These are phyloP conservation scores for Pelargonium cotyledonis DNA, from an alignment of 441 rosid genomes.

Conservation along the genomic window DNA sequence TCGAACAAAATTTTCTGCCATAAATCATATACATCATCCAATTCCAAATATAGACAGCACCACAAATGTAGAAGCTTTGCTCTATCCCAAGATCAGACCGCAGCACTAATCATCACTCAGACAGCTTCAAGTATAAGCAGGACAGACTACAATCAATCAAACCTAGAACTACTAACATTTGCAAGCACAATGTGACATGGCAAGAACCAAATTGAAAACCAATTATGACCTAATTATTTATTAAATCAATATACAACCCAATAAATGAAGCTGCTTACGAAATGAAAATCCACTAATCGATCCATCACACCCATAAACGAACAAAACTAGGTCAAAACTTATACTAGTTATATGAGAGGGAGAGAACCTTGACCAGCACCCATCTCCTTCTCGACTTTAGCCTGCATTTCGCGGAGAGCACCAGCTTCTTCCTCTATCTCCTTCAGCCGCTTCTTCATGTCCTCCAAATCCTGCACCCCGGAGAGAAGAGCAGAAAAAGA, in stretches of 20 bases:
- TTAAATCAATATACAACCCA: no score
- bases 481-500: neutral
- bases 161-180: neutral
- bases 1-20: no score
- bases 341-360: no score
- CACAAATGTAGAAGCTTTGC: no score
- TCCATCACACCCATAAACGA: neutral
- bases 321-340: neutral
- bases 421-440: slow-evolving; percentile 77
- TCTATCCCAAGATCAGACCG: no score
- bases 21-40: neutral
- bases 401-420: slow-evolving; percentile 78
- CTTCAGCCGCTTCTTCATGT: slow-evolving; percentile 66
- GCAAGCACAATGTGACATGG: no score
- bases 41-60: no score
- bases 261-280: no score
- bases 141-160: neutral
- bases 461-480: slow-evolving; percentile 51
- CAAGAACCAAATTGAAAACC: neutral
- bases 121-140: neutral
- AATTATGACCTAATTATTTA: neutral
- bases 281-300: no score
- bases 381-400: slow-evolving; percentile 83
- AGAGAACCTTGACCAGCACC: slow-evolving; percentile 72
- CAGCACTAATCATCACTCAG: neutral